phyloP scores from a whole-genome alignment of 1,284 basidiomycete genomes.

The Phaffia rhodozyma region DNA sequence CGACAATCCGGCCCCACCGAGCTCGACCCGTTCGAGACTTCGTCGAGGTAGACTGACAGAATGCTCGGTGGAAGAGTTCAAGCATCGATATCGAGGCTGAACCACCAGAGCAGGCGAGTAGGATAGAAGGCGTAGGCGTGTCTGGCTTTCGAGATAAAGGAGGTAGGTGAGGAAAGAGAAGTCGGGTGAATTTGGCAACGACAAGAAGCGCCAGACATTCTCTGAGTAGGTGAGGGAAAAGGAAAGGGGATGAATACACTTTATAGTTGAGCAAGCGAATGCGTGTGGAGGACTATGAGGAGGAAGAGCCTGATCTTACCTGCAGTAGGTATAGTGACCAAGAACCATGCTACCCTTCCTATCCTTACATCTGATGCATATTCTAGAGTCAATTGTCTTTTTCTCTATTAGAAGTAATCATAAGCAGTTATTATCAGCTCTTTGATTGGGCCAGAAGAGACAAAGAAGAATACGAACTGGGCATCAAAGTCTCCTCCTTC shows the following conservation, averaged over 20 bases:
- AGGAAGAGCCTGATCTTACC: not conserved
- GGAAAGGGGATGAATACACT: not conserved
- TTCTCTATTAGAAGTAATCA: not conserved
- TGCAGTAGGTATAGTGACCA: slow-evolving; percentile 15
- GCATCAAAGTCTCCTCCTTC: too few relatives aligned
- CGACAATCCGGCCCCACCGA: slow-evolving; percentile 14
- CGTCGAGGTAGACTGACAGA: not conserved
- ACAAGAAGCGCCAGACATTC: too few relatives aligned
- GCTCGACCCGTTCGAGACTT: slow-evolving; percentile 6
- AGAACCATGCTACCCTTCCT: slow-evolving; percentile 12
- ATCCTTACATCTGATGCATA: slow-evolving; percentile 15
- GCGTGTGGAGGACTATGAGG: not conserved
- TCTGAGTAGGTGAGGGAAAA: not conserved
- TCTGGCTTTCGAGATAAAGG: not conserved
- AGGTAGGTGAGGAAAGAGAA: not conserved
- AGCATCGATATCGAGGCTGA: slow-evolving; percentile 9
- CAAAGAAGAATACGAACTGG: too few relatives aligned
- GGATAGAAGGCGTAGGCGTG: slow-evolving; percentile 2
- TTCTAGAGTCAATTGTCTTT: slow-evolving; percentile 13
- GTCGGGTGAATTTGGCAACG: too few relatives aligned
- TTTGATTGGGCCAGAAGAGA: too few relatives aligned
- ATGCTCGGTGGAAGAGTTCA: slow-evolving; percentile 11
- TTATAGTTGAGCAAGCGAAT: not conserved
- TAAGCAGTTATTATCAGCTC: too few relatives aligned
- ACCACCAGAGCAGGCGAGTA: slow-evolving; percentile 15